A percentile compares a stretch with the other conserved stretches of the same genome.
Conservation (phyloP, 495 filamentous ascomycete genomes). For the Trichocladium antarcticum region DNA sequence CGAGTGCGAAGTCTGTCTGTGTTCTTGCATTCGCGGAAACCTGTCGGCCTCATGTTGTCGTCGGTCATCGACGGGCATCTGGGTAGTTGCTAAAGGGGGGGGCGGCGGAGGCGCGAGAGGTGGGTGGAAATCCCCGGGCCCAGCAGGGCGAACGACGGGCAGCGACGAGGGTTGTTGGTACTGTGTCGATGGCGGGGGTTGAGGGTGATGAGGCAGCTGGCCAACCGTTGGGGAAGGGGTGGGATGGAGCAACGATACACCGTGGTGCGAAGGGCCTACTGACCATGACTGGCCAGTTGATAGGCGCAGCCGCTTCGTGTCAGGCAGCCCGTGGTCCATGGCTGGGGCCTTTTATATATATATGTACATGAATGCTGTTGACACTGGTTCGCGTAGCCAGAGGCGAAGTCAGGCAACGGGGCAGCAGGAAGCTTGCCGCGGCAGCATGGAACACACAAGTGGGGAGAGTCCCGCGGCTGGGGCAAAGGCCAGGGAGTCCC, state of each 20-base stretch:
- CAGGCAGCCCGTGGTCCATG: conserved; percentile 42
- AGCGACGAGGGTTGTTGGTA: conserved; percentile 29
- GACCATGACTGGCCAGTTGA: conserved; percentile 37
- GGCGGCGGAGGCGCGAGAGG: conserved; percentile 11
- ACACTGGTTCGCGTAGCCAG: conserved; percentile 28
- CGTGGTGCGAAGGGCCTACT: conserved; percentile 29
- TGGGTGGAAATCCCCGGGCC: conserved; percentile 24
- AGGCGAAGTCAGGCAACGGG: conserved; percentile 20
- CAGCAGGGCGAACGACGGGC: conserved; percentile 31
- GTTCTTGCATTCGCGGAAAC: conserved; percentile 42
- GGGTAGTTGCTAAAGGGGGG: conserved; percentile 10
- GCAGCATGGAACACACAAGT: conserved; percentile 19
- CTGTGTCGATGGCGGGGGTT: conserved; percentile 31
- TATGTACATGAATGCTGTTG: conserved; percentile 29
- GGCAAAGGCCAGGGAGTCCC: conserved; percentile 1
- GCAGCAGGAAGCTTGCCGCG: conserved; percentile 16
- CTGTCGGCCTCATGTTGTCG: conserved; percentile 41
- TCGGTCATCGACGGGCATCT: conserved; percentile 34
- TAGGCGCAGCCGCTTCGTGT: conserved; percentile 39
- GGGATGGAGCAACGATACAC: conserved; percentile 38
- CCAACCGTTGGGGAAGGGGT: conserved; percentile 28
- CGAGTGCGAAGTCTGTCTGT: conserved; percentile 38
- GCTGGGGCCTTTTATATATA: conserved; percentile 36
- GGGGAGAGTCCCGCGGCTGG: conserved; percentile 7
- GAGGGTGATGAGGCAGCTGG: conserved; percentile 33